Evolutionary conservation across 345 rosid genomes (phyloP), one percentile per base, ranked within the genome.

Genomic region (Cardamine occulta): DNA sequence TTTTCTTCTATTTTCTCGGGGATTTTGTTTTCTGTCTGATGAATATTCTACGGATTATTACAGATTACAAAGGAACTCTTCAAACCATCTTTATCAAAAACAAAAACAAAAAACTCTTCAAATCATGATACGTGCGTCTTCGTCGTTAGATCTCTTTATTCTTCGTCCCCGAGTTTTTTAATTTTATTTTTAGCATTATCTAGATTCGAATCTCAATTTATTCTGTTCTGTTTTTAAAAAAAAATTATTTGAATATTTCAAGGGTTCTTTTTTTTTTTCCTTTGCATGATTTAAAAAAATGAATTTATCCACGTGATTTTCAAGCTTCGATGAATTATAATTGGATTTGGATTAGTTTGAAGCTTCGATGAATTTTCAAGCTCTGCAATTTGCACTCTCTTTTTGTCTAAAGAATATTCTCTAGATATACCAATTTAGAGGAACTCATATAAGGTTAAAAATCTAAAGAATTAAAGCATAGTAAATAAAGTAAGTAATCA

Each of bases 71-170:
- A 32, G 17, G 67, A 77, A 37, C 2, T 40, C 29, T 64, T 55
- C 61, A 76, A 75, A 52, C 56, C 15, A 1, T 68, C 40, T 37
- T 37, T 37, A 7, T 32, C 2, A 32, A 32, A 32, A 32, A 35
- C 0, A 7, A 7, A 7, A 35, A 8, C 8, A 35, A 35, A 35
- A 35, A 77, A 47, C 8, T 49, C 37, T 63, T 63, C 63, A 77
- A 76, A 55, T 66, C 40, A 0, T 70, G 10, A 63, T 66, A 57
- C 63, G 49, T 65, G 49, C 37, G 67, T 64, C 62, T 57, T 71
- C 55, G 35, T 78, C 73, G 19, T 66, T 78, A 66, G 57, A 78
- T 66, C 57, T 77, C 52, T 69, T 63, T 63, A 49, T 34, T 70
- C 61, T 13, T 76, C 49, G 29, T 70, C 39, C 2, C 8, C 26